These are phyloP conservation scores for Madurella mycetomatis DNA, from an alignment of 2,329 filamentous ascomycete species.

Conservation along the genomic window DNA sequence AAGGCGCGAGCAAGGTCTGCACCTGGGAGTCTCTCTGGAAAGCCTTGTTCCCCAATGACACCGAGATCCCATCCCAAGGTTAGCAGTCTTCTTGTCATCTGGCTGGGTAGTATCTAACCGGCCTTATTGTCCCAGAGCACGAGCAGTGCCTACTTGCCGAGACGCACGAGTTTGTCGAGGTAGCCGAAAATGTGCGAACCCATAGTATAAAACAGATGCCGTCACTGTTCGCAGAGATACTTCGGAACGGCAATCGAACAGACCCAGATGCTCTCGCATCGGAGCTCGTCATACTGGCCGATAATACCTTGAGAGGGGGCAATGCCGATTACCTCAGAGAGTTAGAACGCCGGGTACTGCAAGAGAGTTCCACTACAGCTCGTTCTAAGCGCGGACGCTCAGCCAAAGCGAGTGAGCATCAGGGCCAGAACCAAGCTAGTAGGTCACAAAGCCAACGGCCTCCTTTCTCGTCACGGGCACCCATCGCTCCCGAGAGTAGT, in stretches of 20 bases:
- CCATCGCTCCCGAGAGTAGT: not conserved
- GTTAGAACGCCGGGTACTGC: not conserved
- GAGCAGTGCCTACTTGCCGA: not conserved
- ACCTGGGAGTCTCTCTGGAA: not conserved
- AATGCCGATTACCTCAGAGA: not conserved
- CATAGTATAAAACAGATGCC: too few species aligned
- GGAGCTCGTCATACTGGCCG: not conserved
- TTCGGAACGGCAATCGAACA: not conserved
- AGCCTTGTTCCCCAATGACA: slow-evolving; percentile 1
- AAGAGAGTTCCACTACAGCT: not conserved
- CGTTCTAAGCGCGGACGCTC: not conserved
- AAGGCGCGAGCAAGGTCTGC: not conserved
- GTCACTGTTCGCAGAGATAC: not conserved
- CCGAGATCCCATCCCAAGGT: not conserved
- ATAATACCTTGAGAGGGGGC: not conserved
- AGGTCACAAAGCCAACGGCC: not conserved
- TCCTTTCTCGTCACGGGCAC: not conserved
- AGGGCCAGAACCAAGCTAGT: not conserved
- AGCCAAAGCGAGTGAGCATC: not conserved
- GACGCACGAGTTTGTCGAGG: not conserved
- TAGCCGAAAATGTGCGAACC: not conserved
- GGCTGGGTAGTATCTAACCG: not conserved
- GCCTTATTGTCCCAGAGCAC: not conserved
- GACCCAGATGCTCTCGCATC: not conserved
- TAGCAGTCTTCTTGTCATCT: not conserved